phyloP scores from a whole-genome alignment of 208 protist species.

The Trypanosoma melophagium region DNA sequence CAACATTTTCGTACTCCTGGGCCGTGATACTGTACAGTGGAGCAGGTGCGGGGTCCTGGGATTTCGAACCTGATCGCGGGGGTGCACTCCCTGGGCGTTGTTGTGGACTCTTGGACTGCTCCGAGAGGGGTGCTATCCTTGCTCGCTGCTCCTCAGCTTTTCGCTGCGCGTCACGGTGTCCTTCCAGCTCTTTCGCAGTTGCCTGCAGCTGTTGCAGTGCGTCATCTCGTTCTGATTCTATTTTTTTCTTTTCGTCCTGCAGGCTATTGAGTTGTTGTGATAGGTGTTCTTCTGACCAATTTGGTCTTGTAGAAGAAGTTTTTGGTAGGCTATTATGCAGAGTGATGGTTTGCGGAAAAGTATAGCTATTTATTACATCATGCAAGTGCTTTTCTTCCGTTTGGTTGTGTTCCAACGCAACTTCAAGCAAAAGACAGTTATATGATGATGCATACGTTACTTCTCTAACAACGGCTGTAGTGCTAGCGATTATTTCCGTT shows the following conservation, averaged over 20 bases:
- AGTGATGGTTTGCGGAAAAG: constrained; percentile 14
- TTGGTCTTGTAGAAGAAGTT: neutral
- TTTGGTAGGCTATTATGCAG: constrained; percentile 14
- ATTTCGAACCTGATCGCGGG: too few species aligned
- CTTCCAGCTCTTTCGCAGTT: neutral
- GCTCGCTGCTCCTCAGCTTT: neutral
- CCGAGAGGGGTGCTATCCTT: neutral
- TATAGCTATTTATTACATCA: constrained; percentile 1
- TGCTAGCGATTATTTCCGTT: neutral
- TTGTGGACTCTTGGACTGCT: too few species aligned
- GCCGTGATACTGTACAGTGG: constrained; percentile 1
- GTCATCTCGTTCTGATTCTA: constrained; percentile 19
- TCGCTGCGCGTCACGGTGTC: neutral
- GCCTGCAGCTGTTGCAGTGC: constrained; percentile 3
- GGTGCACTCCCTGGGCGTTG: too few species aligned
- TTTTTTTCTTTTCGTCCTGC: neutral
- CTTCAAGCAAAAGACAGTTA: constrained; percentile 16
- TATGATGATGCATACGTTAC: constrained; percentile 7
- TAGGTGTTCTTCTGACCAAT: neutral
- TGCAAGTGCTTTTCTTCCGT: constrained; percentile 3
- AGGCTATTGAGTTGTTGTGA: neutral
- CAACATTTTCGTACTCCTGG: neutral
- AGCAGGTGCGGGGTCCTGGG: too few species aligned
- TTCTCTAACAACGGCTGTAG: neutral
- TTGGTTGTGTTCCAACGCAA: neutral